Evolutionary conservation across 257 asterid genomes (phyloP), one percentile per base, ranked within the genome.

Genomic region (Cinchona pubescens): DNA sequence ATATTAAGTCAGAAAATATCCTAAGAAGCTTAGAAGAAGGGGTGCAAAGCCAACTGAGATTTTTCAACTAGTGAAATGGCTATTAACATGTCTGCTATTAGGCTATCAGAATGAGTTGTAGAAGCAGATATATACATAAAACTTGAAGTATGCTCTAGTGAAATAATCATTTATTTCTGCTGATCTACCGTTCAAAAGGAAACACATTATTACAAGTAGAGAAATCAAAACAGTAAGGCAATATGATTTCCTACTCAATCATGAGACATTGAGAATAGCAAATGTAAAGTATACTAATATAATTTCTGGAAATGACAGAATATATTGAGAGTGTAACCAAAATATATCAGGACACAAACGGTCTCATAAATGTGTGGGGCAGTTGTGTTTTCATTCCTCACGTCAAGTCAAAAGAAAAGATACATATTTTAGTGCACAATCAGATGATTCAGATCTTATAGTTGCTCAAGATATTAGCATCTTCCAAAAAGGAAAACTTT

Each of bases 401-500:
- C 37, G 35, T 38, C 35, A 65, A 75, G 79, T 61, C 82, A 73
- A 78, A 65, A 49, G 43, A 77, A 71, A 71, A 76, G 70, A 65
- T 60, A 38, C 69, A 68, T 67, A 76, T 61, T 76, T 63, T 71
- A 10, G 61, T 76, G 74, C 68, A 42, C 64, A 70, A 64, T 49
- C 73, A 79, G 70, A 64, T 62, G 71, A 75, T 65, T 27, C 55
- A 77, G 78, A 71, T 71, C 61, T 71, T 40, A 2, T 75, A 30
- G 72, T 27, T 55, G 74, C 77, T 53, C 9, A 71, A 74, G 62
- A 75, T 78, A 76, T 72, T 74, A 42, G 85, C 70, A 84, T 75
- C 85, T 81, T 63, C 66, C 66, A 78, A 13, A 66, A 68, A 76
- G 71, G 81, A 78, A 81, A 84, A 72, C 23, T 29, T 72, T 77